Evolutionary conservation across 345 rosid genomes (phyloP), one percentile per base, ranked within the genome.

Genomic region (Camelina laxa): DNA sequence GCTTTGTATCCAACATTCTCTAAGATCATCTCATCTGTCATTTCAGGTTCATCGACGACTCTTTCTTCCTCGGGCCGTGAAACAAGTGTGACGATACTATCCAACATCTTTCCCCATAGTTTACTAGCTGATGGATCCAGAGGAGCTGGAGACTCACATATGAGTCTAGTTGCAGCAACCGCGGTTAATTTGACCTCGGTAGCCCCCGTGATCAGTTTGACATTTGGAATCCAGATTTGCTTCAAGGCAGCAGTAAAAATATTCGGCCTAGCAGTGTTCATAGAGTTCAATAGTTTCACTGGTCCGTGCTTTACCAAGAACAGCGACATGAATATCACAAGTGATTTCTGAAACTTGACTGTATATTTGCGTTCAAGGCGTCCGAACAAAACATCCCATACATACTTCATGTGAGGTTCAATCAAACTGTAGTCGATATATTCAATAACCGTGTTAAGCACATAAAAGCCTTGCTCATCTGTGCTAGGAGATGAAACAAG

Each of bases 381-480:
- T 16, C 60, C 71, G 66, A 93, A 93, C 21, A 93, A 75, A 64
- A 84, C 81, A 74, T 42, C 80, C 98, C 97, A 93, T 66, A 93
- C 81, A 75, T 80, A 79, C 44, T 54, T 65, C 83, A 89, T 79
- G 73, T 83, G 84, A 7, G 87, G 70, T 14, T 81, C 83, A 50
- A 93, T 80, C 68, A 77, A 87, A 61, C 77, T 62, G 76, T 82
- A 89, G 19, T 87, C 93, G 35, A 93, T 94, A 82, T 79, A 79
- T 80, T 93, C 97, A 47, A 88, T 84, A 38, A 91, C 82, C 36
- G 98, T 89, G 83, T 93, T 93, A 35, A 93, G 88, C 17, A 93
- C 86, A 77, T 89, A 89, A 82, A 93, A 93, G 24, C 97, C 96
- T 49, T 91, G 98, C 65, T 93, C 98, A 66, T 85, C 96, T 4